A percentile compares a stretch with the other conserved stretches of the same genome.
Conservation (phyloP, 1,284 basidiomycete genomes). For the Anthracocystis setariae region DNA sequence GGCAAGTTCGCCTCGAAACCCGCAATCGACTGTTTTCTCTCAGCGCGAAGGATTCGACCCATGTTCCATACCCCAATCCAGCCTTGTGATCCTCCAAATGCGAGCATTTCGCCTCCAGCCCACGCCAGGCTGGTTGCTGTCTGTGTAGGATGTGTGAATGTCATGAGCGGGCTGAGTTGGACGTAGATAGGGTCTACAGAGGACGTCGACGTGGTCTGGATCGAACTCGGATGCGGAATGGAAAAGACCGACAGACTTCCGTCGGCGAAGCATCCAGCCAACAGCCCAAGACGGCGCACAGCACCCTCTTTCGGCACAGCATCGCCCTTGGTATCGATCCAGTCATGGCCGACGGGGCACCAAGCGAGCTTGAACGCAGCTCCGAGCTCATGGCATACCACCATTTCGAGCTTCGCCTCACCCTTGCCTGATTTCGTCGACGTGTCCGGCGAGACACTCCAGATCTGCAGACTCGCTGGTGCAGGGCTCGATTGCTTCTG, state of each 20-base stretch:
- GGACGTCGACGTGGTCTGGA: background rate
- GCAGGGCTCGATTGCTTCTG: conserved; percentile 7
- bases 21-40: background rate
- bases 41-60: conserved; percentile 17
- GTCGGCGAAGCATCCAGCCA: conserved; percentile 50
- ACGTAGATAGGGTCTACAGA: conserved; percentile 10
- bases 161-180: conserved; percentile 28
- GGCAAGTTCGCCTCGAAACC: no score
- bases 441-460: conserved; percentile 43
- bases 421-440: conserved; percentile 8
- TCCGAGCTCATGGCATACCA: conserved; percentile 35
- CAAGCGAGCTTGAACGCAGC: conserved; percentile 34
- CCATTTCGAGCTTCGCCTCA: conserved; percentile 35
- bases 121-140: conserved; percentile 29
- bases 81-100: conserved; percentile 36
- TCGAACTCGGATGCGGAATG: conserved; percentile 26
- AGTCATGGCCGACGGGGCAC: conserved; percentile 42
- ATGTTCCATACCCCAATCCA: conserved; percentile 42
- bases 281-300: conserved; percentile 22
- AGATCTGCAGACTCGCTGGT: conserved; percentile 44
- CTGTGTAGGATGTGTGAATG: conserved; percentile 19
- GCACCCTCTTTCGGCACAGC: background rate
- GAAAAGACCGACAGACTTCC: conserved; percentile 41
- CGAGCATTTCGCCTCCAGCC: conserved; percentile 46
- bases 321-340: background rate